Evolutionary conservation across 78 protist genomes (phyloP), one percentile per base, ranked within the genome.

Genomic region (Emiliania huxleyi): DNA sequence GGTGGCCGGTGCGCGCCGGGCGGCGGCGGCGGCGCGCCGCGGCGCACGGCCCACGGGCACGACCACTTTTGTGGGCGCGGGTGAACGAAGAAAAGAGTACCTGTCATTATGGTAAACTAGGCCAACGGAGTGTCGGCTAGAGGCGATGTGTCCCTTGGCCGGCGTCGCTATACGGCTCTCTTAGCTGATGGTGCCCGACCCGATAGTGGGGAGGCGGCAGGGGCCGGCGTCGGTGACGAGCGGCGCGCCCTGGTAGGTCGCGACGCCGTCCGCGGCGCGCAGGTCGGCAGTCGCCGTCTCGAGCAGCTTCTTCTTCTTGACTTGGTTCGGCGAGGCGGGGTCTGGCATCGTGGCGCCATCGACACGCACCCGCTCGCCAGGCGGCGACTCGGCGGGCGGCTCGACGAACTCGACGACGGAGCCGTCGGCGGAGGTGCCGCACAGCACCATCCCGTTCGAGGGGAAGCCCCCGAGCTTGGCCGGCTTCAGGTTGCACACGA

Each of bases 381-480:
- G 77, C 45, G 8, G n/a, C 19, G 91, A 40, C 46, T 33, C 46
- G 0, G 1, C 33, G 19, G 91, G 91, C 73, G 91, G 91, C 69
- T 87, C 77, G 37, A 87, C 46, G n/a, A 87, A 52, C 75, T 35
- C 91, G 1, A 87, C 91, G 25, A 1, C 12, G 5, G 42, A 2
- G 19, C 22, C 11, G 73, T 87, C 73, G 19, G 38, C 43, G 35
- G 12, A 12, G 25, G 77, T 19, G 4, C 52, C 91, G 33, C 77
- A 46, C 6, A 87, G 69, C 22, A 87, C 91, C 91, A 87, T 87
- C 37, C 91, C 91, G 45, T 48, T 5, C 35, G 91, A 87, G 43
- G 44, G 22, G 26, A 49, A 35, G 91, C 91, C 91, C 0, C 37
- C 77, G 45, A 87, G 91, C 69, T 87, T 52, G 29, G 77, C 73